Base-by-base conservation (phyloP, 768 basidiomycete genomes). In the Xerocomellus intermedius region DNA sequence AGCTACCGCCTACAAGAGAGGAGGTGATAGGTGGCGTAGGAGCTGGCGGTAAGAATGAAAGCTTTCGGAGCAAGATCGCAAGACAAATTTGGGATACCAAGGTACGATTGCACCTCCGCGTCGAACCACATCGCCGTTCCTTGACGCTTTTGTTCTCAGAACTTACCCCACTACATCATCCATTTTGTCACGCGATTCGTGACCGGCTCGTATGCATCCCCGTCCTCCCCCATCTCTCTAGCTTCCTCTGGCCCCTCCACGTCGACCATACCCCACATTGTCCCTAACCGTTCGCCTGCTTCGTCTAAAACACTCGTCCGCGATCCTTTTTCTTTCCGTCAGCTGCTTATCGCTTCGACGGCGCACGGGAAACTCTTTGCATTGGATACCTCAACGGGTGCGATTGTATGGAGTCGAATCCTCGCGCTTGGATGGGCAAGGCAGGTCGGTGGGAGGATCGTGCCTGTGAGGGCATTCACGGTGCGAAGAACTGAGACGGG, bases 311-410 rank as follows among this genome's bases (percentile, higher is more conserved):
- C 70, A 16, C 75, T 86, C 1, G 73, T 77, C 54, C 83, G 91
- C 5, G 93, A 95, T 64, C 71, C 85, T 0, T 96, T 95, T 66
- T 94, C 93, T 0, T 92, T 97, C 73, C 79, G 87, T 36, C 91
- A 97, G 66, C 69, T 97, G 28, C 81, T 95, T 42, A 81, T 96
- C 5, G 79, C 76, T 7, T 88, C 85, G 0, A 92, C 89, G 4
- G 60, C 75, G 1, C 75, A 80, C 28, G 92, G 93, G 2, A 93
- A 91, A 63, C 60, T 94, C 0, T 93, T 85, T 63, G 94, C 85
- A 0, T 71, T 98, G 41, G 93, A 97, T 62, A 87, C 90, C 1
- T 81, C 83, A 10, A 88, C 77, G 42, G 94, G 94, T 0, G 75
- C 79, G 2, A 77, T 92, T 30, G 64, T 96, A 2, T 98, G 94